These are phyloP conservation scores for Salix caprea DNA, from an alignment of 345 rosid species.

Conservation along the genomic window DNA sequence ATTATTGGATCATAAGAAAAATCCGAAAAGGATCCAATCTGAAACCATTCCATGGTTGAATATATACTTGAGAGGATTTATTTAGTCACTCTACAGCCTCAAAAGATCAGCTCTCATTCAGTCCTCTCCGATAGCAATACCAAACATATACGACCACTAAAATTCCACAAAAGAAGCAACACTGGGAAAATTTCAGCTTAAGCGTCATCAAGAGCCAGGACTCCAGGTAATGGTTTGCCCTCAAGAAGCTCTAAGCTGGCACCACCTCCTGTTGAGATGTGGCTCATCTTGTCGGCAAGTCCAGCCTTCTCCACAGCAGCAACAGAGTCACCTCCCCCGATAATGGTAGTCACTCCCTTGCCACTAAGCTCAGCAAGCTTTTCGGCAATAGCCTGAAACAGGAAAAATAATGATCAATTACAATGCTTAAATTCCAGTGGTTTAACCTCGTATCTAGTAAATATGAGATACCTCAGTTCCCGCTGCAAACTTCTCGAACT, in stretches of 20 bases:
- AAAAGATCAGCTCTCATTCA: background rate
- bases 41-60: background rate
- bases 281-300: conserved; percentile 91
- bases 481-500: conserved; percentile 79
- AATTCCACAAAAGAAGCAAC: background rate
- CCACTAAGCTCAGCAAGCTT: conserved; percentile 81
- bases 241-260: conserved; percentile 96
- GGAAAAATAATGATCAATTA: background rate
- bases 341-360: conserved; percentile 89
- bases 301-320: conserved; percentile 96
- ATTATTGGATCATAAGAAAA: background rate
- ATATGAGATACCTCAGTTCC: conserved; percentile 68
- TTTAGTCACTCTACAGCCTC: conserved; percentile 17
- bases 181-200: conserved; percentile 12
- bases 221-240: conserved; percentile 87
- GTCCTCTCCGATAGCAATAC: conserved; percentile 29
- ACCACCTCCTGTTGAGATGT: conserved; percentile 95
- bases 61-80: background rate
- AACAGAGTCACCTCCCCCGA: conserved; percentile 96
- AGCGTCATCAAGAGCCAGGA: conserved; percentile 86
- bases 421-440: background rate
- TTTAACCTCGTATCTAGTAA: background rate
- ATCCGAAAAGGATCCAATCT: background rate
- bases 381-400: conserved; percentile 66
- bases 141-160: conserved; percentile 22